A percentile compares a stretch with the other conserved stretches of the same genome.
phyloP scores from a whole-genome alignment of 306 rosid species.

The Castanea mollissima region DNA sequence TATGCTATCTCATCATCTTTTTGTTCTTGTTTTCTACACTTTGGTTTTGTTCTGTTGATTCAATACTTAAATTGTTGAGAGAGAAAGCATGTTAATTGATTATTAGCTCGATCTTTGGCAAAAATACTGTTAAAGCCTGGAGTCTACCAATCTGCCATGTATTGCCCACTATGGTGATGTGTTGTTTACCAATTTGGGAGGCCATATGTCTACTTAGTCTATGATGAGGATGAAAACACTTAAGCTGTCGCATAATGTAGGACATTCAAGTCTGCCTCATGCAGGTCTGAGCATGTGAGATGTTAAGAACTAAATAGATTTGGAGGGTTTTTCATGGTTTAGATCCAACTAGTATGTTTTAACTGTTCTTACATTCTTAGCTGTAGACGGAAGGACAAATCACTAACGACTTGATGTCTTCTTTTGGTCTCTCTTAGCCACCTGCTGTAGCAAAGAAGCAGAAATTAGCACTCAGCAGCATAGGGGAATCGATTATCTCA shows the following conservation, averaged over 20 bases:
- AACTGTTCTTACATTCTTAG: background rate
- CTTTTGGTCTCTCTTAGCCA: constrained; percentile 33
- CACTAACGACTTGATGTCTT: background rate
- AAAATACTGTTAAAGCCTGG: background rate
- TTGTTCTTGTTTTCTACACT: background rate
- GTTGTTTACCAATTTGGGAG: background rate
- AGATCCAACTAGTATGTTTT: background rate
- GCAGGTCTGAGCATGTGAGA: background rate
- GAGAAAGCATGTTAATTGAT: constrained; percentile 4
- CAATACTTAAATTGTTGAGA: background rate
- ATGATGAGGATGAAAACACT: background rate
- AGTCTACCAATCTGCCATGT: background rate
- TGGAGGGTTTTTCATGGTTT: background rate
- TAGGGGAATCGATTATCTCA: constrained; percentile 29
- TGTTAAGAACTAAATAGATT: background rate
- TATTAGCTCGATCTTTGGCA: constrained; percentile 12
- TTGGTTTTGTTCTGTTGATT: constrained; percentile 1
- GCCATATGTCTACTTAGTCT: background rate
- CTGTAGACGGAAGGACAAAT: background rate
- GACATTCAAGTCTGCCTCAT: background rate
- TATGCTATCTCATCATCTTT: background rate
- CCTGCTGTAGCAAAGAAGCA: constrained; percentile 35
- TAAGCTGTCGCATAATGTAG: background rate
- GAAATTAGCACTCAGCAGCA: constrained; percentile 32
- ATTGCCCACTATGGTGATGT: background rate